These are phyloP conservation scores for Suillus sp. DNA, from an alignment of 768 basidiomycete species.

Conservation along the genomic window DNA sequence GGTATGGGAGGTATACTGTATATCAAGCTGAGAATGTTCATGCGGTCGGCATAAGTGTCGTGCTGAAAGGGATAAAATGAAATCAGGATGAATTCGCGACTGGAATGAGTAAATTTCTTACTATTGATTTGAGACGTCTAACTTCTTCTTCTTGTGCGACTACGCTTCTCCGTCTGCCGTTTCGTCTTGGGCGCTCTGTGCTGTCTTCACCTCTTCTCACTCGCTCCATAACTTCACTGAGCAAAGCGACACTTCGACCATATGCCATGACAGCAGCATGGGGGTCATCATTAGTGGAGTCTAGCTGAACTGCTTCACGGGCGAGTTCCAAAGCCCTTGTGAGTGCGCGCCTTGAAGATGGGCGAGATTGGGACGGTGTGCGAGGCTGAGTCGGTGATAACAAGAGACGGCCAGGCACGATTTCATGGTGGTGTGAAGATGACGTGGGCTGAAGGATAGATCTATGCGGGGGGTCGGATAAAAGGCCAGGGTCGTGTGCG, in stretches of 20 bases:
- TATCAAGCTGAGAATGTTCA: conserved; percentile 89
- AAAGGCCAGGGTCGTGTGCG: conserved; percentile 46
- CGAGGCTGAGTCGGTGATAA: conserved; percentile 48
- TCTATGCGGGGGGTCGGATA: conserved; percentile 60
- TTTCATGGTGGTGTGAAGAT: conserved; percentile 38
- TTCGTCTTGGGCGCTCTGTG: conserved; percentile 62
- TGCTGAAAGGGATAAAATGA: conserved; percentile 51
- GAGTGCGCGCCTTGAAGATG: conserved; percentile 82
- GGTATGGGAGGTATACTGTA: conserved; percentile 83
- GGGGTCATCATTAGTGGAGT: conserved; percentile 86
- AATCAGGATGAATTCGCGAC: conserved; percentile 4
- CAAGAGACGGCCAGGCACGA: conserved; percentile 44
- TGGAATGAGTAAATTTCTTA: conserved; percentile 42
- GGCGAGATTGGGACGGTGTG: conserved; percentile 47
- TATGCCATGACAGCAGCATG: conserved; percentile 89
- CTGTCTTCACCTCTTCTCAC: conserved; percentile 85
- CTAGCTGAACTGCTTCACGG: conserved; percentile 86
- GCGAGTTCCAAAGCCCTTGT: conserved; percentile 87
- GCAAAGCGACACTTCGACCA: conserved; percentile 79
- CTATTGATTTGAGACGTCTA: conserved; percentile 81
- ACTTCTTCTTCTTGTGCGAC: conserved; percentile 94
- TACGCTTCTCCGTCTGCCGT: conserved; percentile 70
- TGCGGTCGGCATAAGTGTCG: conserved; percentile 92
- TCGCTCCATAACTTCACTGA: conserved; percentile 92
- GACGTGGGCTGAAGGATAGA: conserved; percentile 44